A percentile compares a stretch with the other conserved stretches of the same genome.
Evolutionary conservation across 192 early-diverging fungal species (phyloP).

Genomic region (Coemansia sp.): DNA sequence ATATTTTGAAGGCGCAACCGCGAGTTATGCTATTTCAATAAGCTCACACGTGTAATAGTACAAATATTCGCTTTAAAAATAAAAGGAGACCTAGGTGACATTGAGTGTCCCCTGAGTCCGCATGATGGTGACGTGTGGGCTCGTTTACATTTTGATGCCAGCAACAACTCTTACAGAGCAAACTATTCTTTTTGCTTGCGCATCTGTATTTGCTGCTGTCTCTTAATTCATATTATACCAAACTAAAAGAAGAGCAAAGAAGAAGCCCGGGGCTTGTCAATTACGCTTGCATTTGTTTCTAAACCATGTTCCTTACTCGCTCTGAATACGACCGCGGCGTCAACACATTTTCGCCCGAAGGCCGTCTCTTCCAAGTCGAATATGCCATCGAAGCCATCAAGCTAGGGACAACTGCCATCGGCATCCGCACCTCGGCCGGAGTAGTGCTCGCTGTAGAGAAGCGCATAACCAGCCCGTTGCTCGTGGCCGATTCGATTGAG

Average conservation of each 20-base stretch:
- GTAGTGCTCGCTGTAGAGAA: conserved; percentile 97
- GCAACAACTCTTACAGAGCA: not conserved
- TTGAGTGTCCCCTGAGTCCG: not conserved
- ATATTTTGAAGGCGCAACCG: too few species aligned
- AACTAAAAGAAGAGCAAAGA: not conserved
- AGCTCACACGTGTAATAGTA: too few species aligned
- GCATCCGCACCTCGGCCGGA: conserved; percentile 93
- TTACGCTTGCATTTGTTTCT: not conserved
- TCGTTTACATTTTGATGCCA: not conserved
- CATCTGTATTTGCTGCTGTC: not conserved
- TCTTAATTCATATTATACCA: not conserved
- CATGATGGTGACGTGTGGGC: conserved; percentile 1
- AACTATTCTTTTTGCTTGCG: not conserved
- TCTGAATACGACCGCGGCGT: conserved; percentile 99
- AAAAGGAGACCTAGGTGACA: not conserved
- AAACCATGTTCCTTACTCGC: conserved; percentile 57
- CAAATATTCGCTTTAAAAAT: too few species aligned
- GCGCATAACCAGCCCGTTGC: conserved; percentile 86
- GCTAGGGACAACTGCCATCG: conserved; percentile 96
- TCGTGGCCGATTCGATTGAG: conserved; percentile 94
- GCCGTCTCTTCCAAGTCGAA: conserved; percentile 99
- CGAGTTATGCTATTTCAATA: too few species aligned
- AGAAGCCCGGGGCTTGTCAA: not conserved
- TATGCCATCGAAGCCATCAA: conserved; percentile 99
- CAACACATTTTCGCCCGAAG: conserved; percentile 99